Percentiles rank a stretch among this genome's conserved stretches.
Conservation (phyloP, 2,329 filamentous ascomycete genomes). For the Camptophora hylomeconis region DNA sequence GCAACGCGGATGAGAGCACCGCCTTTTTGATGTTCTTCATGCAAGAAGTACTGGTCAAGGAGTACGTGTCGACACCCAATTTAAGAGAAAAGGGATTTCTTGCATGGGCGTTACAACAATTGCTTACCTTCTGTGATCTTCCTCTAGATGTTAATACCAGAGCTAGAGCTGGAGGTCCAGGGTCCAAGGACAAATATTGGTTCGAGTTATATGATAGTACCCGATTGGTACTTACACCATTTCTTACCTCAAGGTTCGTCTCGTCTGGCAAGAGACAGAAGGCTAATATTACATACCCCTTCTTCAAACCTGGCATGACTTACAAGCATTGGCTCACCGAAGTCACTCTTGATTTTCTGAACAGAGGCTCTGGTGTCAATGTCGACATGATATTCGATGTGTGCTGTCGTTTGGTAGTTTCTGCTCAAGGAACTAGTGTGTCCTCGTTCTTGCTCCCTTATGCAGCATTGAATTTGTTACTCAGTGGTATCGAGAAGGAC, state of each 20-base stretch:
- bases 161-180: constrained; percentile 2
- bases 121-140: constrained; percentile 67
- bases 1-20: constrained; percentile 60
- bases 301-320: constrained; percentile 50
- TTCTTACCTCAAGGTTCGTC: constrained; percentile 70
- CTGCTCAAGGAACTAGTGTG: constrained; percentile 70
- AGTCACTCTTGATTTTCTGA: constrained; percentile 71
- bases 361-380: constrained; percentile 61
- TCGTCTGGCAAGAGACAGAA: constrained; percentile 27
- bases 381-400: constrained; percentile 68
- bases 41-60: constrained; percentile 75
- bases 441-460: constrained; percentile 84
- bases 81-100: constrained; percentile 80
- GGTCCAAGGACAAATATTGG: constrained; percentile 4
- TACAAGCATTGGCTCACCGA: constrained; percentile 73
- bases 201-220: constrained; percentile 4
- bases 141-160: constrained; percentile 38
- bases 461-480: constrained; percentile 66
- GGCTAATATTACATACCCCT: constrained; percentile 53
- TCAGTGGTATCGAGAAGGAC: constrained; percentile 54
- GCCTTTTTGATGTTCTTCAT: constrained; percentile 79
- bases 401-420: constrained; percentile 63
- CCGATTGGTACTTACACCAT: constrained; percentile 52
- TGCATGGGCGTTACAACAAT: constrained; percentile 86
- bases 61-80: constrained; percentile 83